These are phyloP conservation scores for Fusarium mundagurra DNA, from an alignment of 2,329 filamentous ascomycete species.

Conservation along the genomic window DNA sequence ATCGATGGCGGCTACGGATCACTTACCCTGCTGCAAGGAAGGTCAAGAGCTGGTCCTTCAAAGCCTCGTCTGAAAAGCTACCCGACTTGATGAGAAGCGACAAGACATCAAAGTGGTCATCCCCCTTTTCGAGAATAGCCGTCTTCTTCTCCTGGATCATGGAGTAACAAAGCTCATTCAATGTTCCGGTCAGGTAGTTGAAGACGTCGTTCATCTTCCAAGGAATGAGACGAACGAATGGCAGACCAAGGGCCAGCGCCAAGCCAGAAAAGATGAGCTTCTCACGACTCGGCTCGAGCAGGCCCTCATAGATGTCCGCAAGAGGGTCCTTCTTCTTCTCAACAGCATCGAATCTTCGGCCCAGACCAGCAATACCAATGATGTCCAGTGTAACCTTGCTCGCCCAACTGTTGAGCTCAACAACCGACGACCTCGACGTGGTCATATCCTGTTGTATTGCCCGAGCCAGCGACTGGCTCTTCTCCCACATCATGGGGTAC, in stretches of 20 bases:
- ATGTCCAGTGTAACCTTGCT: conserved; percentile 67
- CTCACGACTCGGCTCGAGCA: conserved; percentile 58
- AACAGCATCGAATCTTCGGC: conserved; percentile 61
- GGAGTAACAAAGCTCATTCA: conserved; percentile 16
- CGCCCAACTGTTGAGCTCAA: conserved; percentile 59
- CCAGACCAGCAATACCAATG: conserved; percentile 67
- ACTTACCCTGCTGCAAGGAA: conserved; percentile 55
- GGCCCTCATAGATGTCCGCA: conserved; percentile 55
- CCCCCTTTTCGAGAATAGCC: conserved; percentile 55
- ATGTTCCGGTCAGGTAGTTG: conserved; percentile 12
- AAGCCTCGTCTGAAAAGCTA: conserved; percentile 61
- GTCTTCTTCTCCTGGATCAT: conserved; percentile 58
- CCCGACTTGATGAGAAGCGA: conserved; percentile 63
- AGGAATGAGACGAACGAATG: conserved; percentile 20
- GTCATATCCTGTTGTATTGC: conserved; percentile 56
- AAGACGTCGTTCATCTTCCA: conserved; percentile 37
- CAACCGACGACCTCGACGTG: conserved; percentile 12
- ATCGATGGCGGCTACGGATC: accelerated
- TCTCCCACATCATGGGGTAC: conserved; percentile 76
- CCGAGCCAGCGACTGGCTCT: conserved; percentile 48
- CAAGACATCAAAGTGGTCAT: conserved; percentile 70
- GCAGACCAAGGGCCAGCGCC: conserved; percentile 16
- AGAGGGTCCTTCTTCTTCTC: conserved; percentile 51
- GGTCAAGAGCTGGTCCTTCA: conserved; percentile 65
- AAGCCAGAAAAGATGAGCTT: conserved; percentile 52